Base-by-base conservation (phyloP, 1,284 basidiomycete genomes). In the Ganoderma leucocontextum region DNA sequence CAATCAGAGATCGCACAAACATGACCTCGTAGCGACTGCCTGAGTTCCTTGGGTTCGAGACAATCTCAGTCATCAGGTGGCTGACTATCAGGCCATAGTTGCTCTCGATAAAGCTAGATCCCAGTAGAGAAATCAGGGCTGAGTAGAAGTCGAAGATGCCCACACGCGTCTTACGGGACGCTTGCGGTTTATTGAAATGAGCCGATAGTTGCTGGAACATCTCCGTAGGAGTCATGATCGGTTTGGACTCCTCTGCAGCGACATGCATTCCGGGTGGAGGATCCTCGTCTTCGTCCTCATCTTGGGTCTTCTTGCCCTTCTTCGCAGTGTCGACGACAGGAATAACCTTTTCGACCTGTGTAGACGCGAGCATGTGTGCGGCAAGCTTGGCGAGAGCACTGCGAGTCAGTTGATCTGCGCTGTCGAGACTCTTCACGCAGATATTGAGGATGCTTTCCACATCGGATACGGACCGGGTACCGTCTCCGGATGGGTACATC, bases 101-200 rank as follows among this genome's bases (percentile, higher is more conserved):
- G 36, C 82, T 79, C 78, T 98, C 96, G 53, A 96, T 89, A 80
- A 95, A 99, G 0, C 81, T 78, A 0, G 90, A 71, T 0, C 96
- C 97, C 6, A 99, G 89, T 8, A 86, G 84, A 0, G 87, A 88
- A 66, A 99, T 85, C 1, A 98, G 81, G 0, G 93, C 89, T 2
- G 91, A 87, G 76, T 99, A 99, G 73, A 95, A 92, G 75, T 98
- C 95, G 77, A 98, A 92, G 41, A 99, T 87, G 6, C 95, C 96
- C 49, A 95, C 91, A 29, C 93, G 88, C 1, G 89, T 87, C 79
- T 91, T 92, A 63, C 93, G 89, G 1, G 91, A 85, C 0, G 87
- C 78, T 57, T 88, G 85, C 7, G 88, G 82, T 75, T 92, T 94
- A 81, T 95, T 95, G 82, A 96, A 95, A 38, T 92, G 91, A 0